Base-by-base conservation (phyloP, 805 yeast species). In the Yamadazyma kitorensis region DNA sequence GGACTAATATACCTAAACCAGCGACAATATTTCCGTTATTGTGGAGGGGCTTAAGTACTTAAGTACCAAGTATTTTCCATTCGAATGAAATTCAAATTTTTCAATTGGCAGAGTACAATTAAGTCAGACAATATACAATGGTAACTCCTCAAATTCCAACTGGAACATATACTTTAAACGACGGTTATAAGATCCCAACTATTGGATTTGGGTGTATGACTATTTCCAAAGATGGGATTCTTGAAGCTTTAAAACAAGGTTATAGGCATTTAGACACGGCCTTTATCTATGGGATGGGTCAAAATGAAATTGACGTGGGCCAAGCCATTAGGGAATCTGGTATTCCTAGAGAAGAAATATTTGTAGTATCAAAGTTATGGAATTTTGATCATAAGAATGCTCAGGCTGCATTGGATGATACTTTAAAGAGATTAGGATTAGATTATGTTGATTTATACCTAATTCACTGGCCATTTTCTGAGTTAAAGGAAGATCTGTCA, bases 351-450 rank as follows among this genome's bases (percentile, higher is more conserved):
- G 83, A 80, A 39, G 95, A 87, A 27, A 59, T 87, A 42, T 78
- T 78, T 56, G 68, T 87, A 47, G 82, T 84, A 34, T 81, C 95
- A 39, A 87, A 87, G 68, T 69, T 87, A 47, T 87, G 96, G 96
- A 87, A 87, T 70, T 73, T 68, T 47, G 82, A 54, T 72, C 41
- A 45, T 28, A 43, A 48, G n/a, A 50, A 48, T 11, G 55, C 45
- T 3, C 34, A 33, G 4, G 27, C 37, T 14, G 46, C 42, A 16
- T 37, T 52, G 12, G 39, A 45, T 7, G 39, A 39, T 5, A 64
- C 74, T 1, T 56, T 76, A 51, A 43, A 64, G 32, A 68, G 66
- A 23, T 59, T 79, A 51, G 62, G 61, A 0, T 51, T 72, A 21
- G 74, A 71, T 3, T 79, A 80, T 49, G 66, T 78, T 26, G 87